phyloP scores from a whole-genome alignment of 1,284 basidiomycete species.

The Irpex sp. region DNA sequence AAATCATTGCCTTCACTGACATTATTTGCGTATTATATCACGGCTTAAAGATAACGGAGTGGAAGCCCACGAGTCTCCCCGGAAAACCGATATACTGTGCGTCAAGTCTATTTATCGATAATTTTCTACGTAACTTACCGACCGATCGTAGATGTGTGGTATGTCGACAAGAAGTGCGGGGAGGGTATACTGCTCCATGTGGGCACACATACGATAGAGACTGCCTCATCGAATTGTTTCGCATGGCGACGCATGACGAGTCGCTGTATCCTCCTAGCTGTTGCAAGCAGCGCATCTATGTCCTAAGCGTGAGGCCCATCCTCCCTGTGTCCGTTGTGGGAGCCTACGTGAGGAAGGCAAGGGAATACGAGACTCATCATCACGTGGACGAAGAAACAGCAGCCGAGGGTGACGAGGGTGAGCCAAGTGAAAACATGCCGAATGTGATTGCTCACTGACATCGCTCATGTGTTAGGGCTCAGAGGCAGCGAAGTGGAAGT shows the following conservation, averaged over 20 bases:
- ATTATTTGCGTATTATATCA: too few relatives aligned
- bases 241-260: not conserved
- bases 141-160: conserved; percentile 18
- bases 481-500: too few relatives aligned
- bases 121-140: not conserved
- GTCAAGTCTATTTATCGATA: not conserved
- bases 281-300: not conserved
- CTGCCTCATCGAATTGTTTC: not conserved
- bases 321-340: not conserved
- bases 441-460: too few relatives aligned
- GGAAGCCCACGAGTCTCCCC: too few relatives aligned
- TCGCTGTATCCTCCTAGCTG: not conserved
- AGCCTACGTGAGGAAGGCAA: too few relatives aligned
- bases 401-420: too few relatives aligned
- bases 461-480: too few relatives aligned
- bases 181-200: not conserved
- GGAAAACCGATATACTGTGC: not conserved
- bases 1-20: too few relatives aligned
- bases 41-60: too few relatives aligned
- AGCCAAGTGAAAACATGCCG: too few relatives aligned
- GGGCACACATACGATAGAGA: not conserved
- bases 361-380: too few relatives aligned
- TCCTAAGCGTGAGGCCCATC: not conserved
- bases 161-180: not conserved
- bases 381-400: too few relatives aligned